Evolutionary conservation across 257 asterid species (phyloP).

Genomic region (Solanum ossicruentum): DNA sequence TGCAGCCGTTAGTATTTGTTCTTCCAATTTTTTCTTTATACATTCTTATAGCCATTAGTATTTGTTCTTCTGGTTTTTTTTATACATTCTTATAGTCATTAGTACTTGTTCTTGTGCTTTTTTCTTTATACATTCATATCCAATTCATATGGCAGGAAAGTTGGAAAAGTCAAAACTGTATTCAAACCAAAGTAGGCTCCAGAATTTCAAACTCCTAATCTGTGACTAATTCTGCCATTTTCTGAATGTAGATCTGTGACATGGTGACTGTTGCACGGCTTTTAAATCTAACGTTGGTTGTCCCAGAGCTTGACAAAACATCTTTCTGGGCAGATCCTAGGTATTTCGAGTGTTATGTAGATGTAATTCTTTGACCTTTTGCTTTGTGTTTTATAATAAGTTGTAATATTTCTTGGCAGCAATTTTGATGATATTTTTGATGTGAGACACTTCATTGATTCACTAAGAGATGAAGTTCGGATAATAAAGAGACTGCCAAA

Average conservation of each 20-base stretch:
- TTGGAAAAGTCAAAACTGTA: background rate
- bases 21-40: background rate
- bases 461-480: conserved; percentile 79
- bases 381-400: background rate
- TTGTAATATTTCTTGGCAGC: conserved; percentile 23
- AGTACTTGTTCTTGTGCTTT: conserved; percentile 2
- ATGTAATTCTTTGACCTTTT: background rate
- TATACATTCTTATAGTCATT: conserved; percentile 33
- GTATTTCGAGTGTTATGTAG: conserved; percentile 24
- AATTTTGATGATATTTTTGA: conserved; percentile 83
- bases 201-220: background rate
- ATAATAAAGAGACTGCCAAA: conserved; percentile 73
- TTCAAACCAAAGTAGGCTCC: background rate
- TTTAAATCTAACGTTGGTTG: conserved; percentile 79
- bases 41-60: conserved; percentile 38
- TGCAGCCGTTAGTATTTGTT: conserved; percentile 52
- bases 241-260: conserved; percentile 75
- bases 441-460: conserved; percentile 70
- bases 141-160: background rate
- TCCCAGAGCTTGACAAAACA: conserved; percentile 93
- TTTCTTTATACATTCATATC: background rate
- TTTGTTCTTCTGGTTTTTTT: background rate
- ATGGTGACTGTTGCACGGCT: conserved; percentile 91
- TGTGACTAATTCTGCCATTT: background rate
- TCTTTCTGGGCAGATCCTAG: conserved; percentile 99